These are phyloP conservation scores for Graphiopsis chlorocephala DNA, from an alignment of 2,329 filamentous ascomycete species.

Conservation along the genomic window DNA sequence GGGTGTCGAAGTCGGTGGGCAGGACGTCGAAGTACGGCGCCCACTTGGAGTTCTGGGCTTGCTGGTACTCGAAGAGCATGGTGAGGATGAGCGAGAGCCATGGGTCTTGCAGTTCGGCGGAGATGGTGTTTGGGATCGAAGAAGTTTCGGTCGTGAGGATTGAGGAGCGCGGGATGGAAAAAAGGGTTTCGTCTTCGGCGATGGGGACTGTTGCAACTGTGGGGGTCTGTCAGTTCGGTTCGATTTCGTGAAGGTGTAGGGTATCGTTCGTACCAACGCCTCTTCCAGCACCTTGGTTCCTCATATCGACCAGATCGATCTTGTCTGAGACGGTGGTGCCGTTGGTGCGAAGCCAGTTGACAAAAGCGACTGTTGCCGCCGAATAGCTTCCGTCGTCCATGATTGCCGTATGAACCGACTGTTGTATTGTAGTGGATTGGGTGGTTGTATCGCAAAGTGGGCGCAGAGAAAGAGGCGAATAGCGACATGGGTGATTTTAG, in stretches of 20 bases:
- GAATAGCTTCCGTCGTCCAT: conserved; percentile 29
- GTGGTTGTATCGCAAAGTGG: conserved; percentile 8
- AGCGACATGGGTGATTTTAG: neutral
- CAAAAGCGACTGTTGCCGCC: conserved; percentile 51
- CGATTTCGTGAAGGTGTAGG: neutral
- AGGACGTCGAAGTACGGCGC: conserved; percentile 74
- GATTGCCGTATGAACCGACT: neutral
- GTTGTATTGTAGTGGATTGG: neutral
- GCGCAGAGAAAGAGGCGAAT: conserved; percentile 16
- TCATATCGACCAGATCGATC: conserved; percentile 57
- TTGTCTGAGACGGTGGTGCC: conserved; percentile 57
- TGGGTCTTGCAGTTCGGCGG: conserved; percentile 39
- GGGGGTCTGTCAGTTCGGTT: conserved; percentile 4
- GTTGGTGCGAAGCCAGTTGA: conserved; percentile 55
- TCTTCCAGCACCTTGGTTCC: conserved; percentile 56
- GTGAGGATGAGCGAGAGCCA: conserved; percentile 66
- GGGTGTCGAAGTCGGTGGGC: conserved; percentile 70
- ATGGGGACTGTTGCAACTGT: conserved; percentile 71
- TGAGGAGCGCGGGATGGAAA: conserved; percentile 69
- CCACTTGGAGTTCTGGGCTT: conserved; percentile 64
- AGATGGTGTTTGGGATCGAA: conserved; percentile 52
- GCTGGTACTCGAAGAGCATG: conserved; percentile 72
- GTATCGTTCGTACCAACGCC: conserved; percentile 56
- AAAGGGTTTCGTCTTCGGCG: conserved; percentile 70
- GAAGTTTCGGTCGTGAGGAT: conserved; percentile 75